These are phyloP conservation scores for Hibiscus tridactylites DNA, from an alignment of 345 rosid genomes.

Conservation along the genomic window DNA sequence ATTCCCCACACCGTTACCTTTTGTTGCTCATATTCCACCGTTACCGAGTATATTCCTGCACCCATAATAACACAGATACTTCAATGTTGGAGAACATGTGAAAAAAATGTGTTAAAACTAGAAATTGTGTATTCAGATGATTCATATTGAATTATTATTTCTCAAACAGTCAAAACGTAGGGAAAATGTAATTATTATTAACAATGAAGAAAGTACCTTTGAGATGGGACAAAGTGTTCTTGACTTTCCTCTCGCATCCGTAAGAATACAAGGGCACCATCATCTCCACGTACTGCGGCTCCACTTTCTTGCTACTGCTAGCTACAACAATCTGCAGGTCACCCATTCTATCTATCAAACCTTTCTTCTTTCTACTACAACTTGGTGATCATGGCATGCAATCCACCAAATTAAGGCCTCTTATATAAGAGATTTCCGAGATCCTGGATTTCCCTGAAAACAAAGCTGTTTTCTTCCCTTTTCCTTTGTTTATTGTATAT, in stretches of 20 bases:
- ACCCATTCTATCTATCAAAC: conserved; percentile 26
- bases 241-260: conserved; percentile 76
- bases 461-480: background rate
- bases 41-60: conserved; percentile 74
- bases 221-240: conserved; percentile 63
- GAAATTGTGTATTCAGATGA: too few species aligned
- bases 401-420: background rate
- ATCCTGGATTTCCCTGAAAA: background rate
- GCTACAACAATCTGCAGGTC: conserved; percentile 64
- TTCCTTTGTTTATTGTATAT: conserved; percentile 1
- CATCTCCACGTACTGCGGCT: conserved; percentile 89
- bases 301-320: conserved; percentile 46
- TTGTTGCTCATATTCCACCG: conserved; percentile 55
- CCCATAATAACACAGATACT: background rate
- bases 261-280: conserved; percentile 85
- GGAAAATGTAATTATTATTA: too few species aligned
- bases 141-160: too few species aligned
- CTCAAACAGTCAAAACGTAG: too few species aligned
- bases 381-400: background rate
- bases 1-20: conserved; percentile 91
- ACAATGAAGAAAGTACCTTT: conserved; percentile 40
- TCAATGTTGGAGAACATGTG: too few species aligned
- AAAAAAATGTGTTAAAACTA: too few species aligned
- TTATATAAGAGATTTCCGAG: background rate
- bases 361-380: background rate